Base-by-base conservation (phyloP, 257 asterid genomes). In the Jacaranda mimosifolia region DNA sequence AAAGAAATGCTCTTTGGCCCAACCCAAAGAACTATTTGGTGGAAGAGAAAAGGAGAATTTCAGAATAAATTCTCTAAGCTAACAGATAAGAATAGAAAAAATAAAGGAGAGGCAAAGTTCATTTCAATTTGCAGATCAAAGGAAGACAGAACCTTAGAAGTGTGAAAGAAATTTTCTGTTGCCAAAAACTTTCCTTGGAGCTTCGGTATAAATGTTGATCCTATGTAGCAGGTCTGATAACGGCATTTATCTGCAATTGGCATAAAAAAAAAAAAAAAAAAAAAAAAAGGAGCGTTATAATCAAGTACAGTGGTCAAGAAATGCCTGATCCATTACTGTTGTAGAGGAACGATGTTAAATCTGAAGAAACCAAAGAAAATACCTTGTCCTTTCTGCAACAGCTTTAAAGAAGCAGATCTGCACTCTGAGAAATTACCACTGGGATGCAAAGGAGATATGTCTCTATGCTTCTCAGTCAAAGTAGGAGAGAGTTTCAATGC, bases 351-450 rank as follows among this genome's bases (percentile, higher is more conserved):
- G 18, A 17, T 43, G 56, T 43, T 51, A 77, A 77, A 52, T 10
- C 21, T 32, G 49, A 58, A 58, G 19, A 79, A 68, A 69, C 59
- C 51, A 77, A 64, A 52, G 18, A 64, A 81, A 39, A 67, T 79
- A 96, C 99, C 99, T 90, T 86, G 91, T 83, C 80, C 97, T 82
- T 86, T 93, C 88, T 86, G 94, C 90, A 96, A 73, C 70, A 96
- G 78, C 85, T 71, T 87, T 76, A 93, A 77, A 8, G 99, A 89
- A 81, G 97, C 97, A 56, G 90, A 84, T 74, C 97, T 88, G 85
- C 99, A 96, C 77, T 84, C 97, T 0, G 99, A 82, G 88, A 96
- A 96, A 88, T 96, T 96, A 79, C 98, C 99, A 65, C 76, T 81
- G 17, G 99, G 97, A 69, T 83, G 86, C 77, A 96, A 78, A 62